phyloP scores from a whole-genome alignment of 106 monocot species.

The Acanthochlamys bracteata region DNA sequence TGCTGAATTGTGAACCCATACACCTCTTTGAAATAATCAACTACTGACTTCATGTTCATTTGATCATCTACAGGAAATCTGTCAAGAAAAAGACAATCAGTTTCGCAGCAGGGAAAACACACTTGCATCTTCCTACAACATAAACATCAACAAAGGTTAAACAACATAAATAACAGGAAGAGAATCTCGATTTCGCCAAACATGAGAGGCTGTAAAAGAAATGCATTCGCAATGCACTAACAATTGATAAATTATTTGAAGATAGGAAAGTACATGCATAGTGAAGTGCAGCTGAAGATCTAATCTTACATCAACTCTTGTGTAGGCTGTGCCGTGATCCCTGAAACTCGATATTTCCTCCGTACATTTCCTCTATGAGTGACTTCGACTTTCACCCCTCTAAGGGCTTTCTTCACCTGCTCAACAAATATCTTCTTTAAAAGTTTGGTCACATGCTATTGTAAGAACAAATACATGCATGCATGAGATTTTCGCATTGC shows the following conservation, averaged over 20 bases:
- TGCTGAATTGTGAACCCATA: constrained; percentile 81
- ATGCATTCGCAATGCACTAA: too few relatives aligned
- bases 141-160: too few relatives aligned
- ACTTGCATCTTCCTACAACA: too few relatives aligned
- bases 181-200: too few relatives aligned
- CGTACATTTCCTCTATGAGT: constrained; percentile 76
- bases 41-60: constrained; percentile 77
- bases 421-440: too few relatives aligned
- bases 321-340: constrained; percentile 71
- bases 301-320: constrained; percentile 61
- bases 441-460: too few relatives aligned
- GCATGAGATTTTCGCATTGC: too few relatives aligned
- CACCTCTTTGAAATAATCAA: constrained; percentile 71
- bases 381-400: constrained; percentile 82
- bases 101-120: too few relatives aligned
- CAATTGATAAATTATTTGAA: not conserved
- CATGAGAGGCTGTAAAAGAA: too few relatives aligned
- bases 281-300: not conserved
- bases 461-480: too few relatives aligned
- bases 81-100: too few relatives aligned
- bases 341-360: constrained; percentile 72
- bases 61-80: constrained; percentile 79
- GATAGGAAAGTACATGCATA: not conserved
- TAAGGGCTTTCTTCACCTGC: constrained; percentile 77
- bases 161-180: too few relatives aligned